These are phyloP conservation scores for Paramecium biaurelia DNA, from an alignment of 73 alveolate species.

Conservation along the genomic window DNA sequence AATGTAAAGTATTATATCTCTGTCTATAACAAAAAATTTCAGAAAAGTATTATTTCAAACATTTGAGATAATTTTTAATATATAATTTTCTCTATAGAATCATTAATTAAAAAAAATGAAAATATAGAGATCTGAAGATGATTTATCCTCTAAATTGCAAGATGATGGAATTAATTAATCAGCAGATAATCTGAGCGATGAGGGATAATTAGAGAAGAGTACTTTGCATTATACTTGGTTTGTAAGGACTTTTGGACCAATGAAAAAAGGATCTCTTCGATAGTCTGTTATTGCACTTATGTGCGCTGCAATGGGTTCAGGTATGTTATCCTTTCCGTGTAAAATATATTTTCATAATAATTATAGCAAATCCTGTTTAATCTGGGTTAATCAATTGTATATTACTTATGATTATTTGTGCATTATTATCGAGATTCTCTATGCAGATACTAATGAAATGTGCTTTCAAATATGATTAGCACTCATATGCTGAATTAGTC, in stretches of 20 bases:
- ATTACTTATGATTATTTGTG: neutral
- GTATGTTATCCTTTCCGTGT: constrained; percentile 49
- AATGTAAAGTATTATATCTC: too few species aligned
- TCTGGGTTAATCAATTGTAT: neutral
- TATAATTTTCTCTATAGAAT: neutral
- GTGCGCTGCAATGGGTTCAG: constrained; percentile 56
- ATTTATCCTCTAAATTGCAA: neutral
- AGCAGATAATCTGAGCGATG: constrained; percentile 33
- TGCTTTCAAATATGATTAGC: neutral
- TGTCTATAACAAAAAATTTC: too few species aligned
- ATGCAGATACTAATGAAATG: constrained; percentile 44
- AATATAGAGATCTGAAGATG: constrained; percentile 1
- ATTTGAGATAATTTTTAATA: too few species aligned
- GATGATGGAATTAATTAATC: neutral
- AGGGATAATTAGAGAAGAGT: constrained; percentile 5
- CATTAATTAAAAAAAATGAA: neutral
- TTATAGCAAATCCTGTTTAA: neutral
- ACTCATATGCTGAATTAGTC: constrained; percentile 2
- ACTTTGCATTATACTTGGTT: constrained; percentile 40
- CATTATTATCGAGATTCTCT: constrained; percentile 22
- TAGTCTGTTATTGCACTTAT: constrained; percentile 6
- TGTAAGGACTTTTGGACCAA: constrained; percentile 46
- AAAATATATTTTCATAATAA: neutral
- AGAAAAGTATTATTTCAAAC: too few species aligned
- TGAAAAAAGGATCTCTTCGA: constrained; percentile 49